A percentile compares a stretch with the other conserved stretches of the same genome.
phyloP scores from a whole-genome alignment of 139 green algal species.

The Tetraselmis striata region DNA sequence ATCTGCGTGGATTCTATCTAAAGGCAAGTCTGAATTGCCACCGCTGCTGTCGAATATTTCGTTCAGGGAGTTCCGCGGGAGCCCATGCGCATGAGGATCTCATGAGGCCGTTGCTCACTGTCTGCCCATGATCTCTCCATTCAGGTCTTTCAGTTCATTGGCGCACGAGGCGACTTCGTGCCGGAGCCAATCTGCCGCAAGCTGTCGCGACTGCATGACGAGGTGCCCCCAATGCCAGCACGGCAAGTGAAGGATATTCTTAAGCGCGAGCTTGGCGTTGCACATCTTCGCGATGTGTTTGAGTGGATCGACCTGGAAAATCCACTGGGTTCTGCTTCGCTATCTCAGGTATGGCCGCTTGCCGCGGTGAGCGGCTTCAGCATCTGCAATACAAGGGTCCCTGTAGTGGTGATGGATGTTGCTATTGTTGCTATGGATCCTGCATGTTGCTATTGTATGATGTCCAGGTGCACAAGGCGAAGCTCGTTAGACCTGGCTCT shows the following conservation, averaged over 20 bases:
- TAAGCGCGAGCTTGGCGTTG: constrained; percentile 56
- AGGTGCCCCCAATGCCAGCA: constrained; percentile 63
- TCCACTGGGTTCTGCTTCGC: constrained; percentile 82
- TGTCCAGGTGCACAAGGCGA: constrained; percentile 78
- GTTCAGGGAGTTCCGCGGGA: no score
- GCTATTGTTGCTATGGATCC: neutral
- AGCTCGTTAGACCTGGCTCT: constrained; percentile 36
- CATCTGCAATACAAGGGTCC: neutral
- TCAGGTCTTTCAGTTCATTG: constrained; percentile 75
- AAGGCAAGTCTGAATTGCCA: constrained; percentile 44
- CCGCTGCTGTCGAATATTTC: no score
- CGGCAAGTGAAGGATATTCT: constrained; percentile 39
- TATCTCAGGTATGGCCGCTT: no score
- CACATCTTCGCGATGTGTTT: constrained; percentile 65
- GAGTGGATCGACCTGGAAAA: constrained; percentile 84
- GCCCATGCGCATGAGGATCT: no score
- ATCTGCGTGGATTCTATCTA: constrained; percentile 80
- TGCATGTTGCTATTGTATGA: neutral
- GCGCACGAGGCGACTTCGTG: constrained; percentile 77
- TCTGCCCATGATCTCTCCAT: no score
- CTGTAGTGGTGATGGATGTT: neutral
- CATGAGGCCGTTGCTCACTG: no score
- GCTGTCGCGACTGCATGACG: constrained; percentile 74
- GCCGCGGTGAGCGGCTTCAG: constrained; percentile 11
- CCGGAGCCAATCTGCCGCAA: constrained; percentile 71